Conservation (phyloP, 345 rosid genomes). For the Pseudoturritis turrita region DNA sequence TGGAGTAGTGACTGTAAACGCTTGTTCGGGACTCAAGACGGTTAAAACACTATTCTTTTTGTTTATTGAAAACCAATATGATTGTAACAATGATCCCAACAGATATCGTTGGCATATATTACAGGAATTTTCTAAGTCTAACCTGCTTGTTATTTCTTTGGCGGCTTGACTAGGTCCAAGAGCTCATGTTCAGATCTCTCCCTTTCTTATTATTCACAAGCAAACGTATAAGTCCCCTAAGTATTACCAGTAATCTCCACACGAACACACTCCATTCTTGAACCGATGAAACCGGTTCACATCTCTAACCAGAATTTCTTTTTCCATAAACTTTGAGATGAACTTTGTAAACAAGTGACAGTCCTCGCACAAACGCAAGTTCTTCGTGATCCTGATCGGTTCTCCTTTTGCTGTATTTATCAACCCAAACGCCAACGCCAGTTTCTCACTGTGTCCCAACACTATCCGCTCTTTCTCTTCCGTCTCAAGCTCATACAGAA, state of each 20-base stretch:
- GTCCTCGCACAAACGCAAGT: conserved; percentile 82
- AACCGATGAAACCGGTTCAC: conserved; percentile 89
- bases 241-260: conserved; percentile 77
- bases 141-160: conserved; percentile 10
- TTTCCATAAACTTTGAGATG: conserved; percentile 63
- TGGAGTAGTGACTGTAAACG: too few species aligned
- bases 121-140: conserved; percentile 8
- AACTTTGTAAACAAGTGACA: conserved; percentile 80
- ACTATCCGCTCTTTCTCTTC: conserved; percentile 77
- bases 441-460: conserved; percentile 83
- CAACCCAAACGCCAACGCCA: conserved; percentile 82
- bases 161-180: background rate
- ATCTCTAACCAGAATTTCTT: conserved; percentile 78
- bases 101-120: conserved; percentile 5
- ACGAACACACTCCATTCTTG: conserved; percentile 71
- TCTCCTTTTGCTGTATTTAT: conserved; percentile 61
- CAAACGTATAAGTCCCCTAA: conserved; percentile 12
- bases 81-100: conserved; percentile 25
- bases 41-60: background rate
- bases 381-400: conserved; percentile 75
- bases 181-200: conserved; percentile 9
- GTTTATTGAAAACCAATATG: background rate
- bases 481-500: conserved; percentile 70
- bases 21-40: background rate
- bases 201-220: conserved; percentile 24